Conservation (phyloP, 2,329 filamentous ascomycete species). For the Ophiostoma tasmaniense region DNA sequence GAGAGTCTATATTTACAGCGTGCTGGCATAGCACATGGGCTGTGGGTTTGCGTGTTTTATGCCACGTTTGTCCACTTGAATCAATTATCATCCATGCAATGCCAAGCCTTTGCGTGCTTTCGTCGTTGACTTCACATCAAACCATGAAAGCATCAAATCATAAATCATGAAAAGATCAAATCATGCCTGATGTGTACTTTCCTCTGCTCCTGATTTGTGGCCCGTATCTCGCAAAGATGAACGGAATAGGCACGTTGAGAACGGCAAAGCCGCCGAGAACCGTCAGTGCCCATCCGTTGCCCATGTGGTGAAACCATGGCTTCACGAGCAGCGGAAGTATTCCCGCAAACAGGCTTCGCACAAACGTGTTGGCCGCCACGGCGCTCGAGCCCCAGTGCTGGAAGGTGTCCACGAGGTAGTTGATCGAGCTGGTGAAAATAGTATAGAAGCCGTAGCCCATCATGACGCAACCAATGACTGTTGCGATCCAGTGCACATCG, state of each 20-base stretch:
- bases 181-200: not conserved
- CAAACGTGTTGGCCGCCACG: conserved; percentile 54
- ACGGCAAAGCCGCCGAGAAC: conserved; percentile 39
- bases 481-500: not conserved
- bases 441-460: conserved; percentile 29
- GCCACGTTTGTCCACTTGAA: not conserved
- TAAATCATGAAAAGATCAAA: not conserved
- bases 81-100: not conserved
- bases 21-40: not conserved
- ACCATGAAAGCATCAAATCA: not conserved
- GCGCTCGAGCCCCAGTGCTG: conserved; percentile 52
- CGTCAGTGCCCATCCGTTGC: conserved; percentile 50
- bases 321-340: conserved; percentile 50
- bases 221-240: conserved; percentile 25
- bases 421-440: conserved; percentile 45
- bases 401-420: conserved; percentile 46
- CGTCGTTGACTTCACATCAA: too few relatives aligned
- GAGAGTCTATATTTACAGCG: not conserved
- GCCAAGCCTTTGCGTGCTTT: not conserved
- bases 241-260: conserved; percentile 45
- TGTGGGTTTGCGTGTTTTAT: not conserved
- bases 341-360: conserved; percentile 48
- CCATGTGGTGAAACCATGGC: conserved; percentile 52
- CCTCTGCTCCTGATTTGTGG: not conserved
- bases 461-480: not conserved